phyloP scores from a whole-genome alignment of 768 basidiomycete species.

The Phlegmacium glaucopus region DNA sequence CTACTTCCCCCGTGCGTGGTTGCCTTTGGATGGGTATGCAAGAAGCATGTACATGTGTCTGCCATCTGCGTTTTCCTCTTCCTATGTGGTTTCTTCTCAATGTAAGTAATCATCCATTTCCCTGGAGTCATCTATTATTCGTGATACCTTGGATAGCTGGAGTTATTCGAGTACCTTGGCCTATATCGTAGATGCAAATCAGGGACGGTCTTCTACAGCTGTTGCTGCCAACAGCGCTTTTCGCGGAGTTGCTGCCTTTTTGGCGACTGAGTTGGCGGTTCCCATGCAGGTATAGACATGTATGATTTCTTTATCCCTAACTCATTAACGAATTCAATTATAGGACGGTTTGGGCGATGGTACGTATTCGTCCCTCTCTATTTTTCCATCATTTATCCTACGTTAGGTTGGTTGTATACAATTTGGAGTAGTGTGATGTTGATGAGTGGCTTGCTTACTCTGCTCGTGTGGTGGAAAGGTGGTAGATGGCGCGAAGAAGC shows the following conservation, averaged over 20 bases:
- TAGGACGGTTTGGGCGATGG: conserved; percentile 76
- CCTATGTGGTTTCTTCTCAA: conserved; percentile 66
- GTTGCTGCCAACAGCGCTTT: conserved; percentile 75
- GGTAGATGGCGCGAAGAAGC: conserved; percentile 52
- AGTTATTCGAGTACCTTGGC: conserved; percentile 51
- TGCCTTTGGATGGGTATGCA: conserved; percentile 73
- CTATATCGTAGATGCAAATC: conserved; percentile 85
- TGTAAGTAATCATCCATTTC: conserved; percentile 53
- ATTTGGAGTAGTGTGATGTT: conserved; percentile 52
- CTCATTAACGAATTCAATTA: not conserved
- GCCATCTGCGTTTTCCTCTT: conserved; percentile 73
- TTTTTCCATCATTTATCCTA: too few relatives aligned
- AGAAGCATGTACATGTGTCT: conserved; percentile 59
- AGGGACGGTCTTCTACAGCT: conserved; percentile 73
- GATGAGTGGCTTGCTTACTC: conserved; percentile 48
- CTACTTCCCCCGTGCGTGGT: conserved; percentile 59
- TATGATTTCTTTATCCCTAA: not conserved
- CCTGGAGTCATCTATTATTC: not conserved
- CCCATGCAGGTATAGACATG: conserved; percentile 59
- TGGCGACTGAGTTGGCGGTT: conserved; percentile 69
- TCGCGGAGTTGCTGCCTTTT: conserved; percentile 65
- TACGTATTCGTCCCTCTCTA: conserved; percentile 17
- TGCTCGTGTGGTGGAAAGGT: conserved; percentile 62
- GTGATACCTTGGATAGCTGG: conserved; percentile 24
- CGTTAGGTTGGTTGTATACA: conserved; percentile 68